Evolutionary conservation across 1,284 basidiomycete species (phyloP).

Genomic region (Athelia psychrophila): DNA sequence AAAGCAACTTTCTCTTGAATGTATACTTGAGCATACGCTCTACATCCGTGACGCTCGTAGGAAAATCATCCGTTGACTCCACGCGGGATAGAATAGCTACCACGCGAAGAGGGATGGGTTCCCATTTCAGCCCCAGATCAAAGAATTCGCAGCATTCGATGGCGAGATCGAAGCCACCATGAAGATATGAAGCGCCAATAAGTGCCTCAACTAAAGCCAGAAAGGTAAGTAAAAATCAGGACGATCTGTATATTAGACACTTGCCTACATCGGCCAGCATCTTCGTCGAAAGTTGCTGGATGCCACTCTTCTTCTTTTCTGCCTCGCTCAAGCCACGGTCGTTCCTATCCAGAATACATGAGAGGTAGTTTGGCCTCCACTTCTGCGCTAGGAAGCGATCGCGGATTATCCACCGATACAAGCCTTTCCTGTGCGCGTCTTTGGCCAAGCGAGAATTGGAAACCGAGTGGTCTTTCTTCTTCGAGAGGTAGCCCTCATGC

Average conservation of each 20-base stretch:
- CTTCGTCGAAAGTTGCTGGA: constrained; percentile 61
- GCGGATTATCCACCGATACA: constrained; percentile 69
- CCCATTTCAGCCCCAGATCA: constrained; percentile 57
- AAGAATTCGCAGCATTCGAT: constrained; percentile 58
- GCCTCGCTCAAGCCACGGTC: constrained; percentile 6
- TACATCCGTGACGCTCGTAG: constrained; percentile 50
- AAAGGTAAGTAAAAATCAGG: no score
- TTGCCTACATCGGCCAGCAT: constrained; percentile 14
- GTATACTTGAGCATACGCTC: constrained; percentile 71
- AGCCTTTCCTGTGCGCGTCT: constrained; percentile 43
- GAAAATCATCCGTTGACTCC: constrained; percentile 38
- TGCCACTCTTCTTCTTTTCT: constrained; percentile 22
- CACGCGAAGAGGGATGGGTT: constrained; percentile 45
- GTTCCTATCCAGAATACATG: constrained; percentile 6
- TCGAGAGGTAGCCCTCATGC: constrained; percentile 76
- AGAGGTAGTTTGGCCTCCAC: constrained; percentile 57
- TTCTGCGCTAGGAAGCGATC: constrained; percentile 57
- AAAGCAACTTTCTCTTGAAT: constrained; percentile 60
- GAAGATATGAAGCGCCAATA: constrained; percentile 73
- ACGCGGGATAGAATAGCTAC: constrained; percentile 41
- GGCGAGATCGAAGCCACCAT: constrained; percentile 62
- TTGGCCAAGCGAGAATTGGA: constrained; percentile 69
- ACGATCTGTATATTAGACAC: constrained; percentile 16
- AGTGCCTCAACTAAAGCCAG: constrained; percentile 63
- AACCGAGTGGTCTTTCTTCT: constrained; percentile 71